Evolutionary conservation across 768 basidiomycete species (phyloP), one percentile per base, ranked within the genome.

Genomic region (Boletus sp.): DNA sequence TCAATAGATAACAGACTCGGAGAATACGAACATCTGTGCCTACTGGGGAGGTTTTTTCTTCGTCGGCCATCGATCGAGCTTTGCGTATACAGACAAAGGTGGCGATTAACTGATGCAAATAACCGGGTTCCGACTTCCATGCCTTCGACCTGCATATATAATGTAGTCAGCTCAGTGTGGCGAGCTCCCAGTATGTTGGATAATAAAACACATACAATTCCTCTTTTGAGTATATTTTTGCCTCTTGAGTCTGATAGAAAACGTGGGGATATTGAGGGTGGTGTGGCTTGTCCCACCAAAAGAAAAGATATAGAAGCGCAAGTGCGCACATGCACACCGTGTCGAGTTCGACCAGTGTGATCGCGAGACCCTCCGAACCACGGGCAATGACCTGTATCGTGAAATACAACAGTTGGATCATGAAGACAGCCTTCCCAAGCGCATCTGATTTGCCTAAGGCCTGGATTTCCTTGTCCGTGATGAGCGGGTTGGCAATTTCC

Each of bases 311-410:
- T 20, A 37, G 3, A 17, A 54, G 24, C 2, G 53, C 46, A 11
- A 54, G 36, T 5, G 20, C 29, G 8, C 17, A 15, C 46, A 54
- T 37, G 32, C 53, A 54, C n/a, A 54, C 7, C 30, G 53, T 54
- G 30, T 54, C 53, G 8, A 54, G 45, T 20, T 54, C 45, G 45
- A 54, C 46, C 36, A 54, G 12, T 6, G 53, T 54, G 46, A 54
- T 32, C 8, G 46, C 53, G 12, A 54, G 36, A 11, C 28, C n/a
- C 18, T 15, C 14, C 30, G 37, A 36, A 32, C 53, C 53, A 29
- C 53, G 53, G 18, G 32, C 35, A 17, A 47, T 20, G 24, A 47
- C 46, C 37, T 54, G 45, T 1, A 54, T 15, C 11, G 8, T 17
- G 14, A 54, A 54, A 36, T 20, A 37, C 36, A 37, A 10, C 14